phyloP scores from a whole-genome alignment of 176 grass and related monocot genomes.

The Aegilops tauschii region DNA sequence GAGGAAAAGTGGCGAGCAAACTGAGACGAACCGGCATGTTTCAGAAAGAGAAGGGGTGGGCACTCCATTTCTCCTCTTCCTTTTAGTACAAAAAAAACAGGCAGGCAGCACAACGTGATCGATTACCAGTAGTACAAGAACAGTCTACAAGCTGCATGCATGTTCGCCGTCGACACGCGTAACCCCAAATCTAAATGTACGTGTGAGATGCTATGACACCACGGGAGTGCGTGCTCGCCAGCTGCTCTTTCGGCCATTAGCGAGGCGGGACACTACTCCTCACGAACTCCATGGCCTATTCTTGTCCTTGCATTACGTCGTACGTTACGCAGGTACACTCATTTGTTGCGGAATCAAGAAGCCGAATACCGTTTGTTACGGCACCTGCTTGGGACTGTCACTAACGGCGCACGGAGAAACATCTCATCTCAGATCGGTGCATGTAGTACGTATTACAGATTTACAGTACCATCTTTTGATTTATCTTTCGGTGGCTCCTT shows the following conservation, averaged over 20 bases:
- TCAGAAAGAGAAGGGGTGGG: background rate
- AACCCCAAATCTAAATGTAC: background rate
- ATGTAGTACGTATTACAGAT: background rate
- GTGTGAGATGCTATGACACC: background rate
- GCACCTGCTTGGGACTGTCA: background rate
- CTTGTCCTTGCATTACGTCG: no score
- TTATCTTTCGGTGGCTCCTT: background rate
- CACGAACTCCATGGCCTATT: no score
- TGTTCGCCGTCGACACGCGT: background rate
- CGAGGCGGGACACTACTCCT: background rate
- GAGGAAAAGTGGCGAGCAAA: background rate
- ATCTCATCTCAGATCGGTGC: background rate
- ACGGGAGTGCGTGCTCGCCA: background rate
- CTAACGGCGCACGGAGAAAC: background rate
- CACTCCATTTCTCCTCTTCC: background rate
- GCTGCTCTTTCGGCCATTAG: slow-evolving; percentile 14
- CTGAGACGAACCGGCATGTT: background rate
- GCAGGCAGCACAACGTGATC: slow-evolving; percentile 23
- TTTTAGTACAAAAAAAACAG: background rate
- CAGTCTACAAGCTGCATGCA: background rate
- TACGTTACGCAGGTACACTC: no score
- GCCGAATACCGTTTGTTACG: background rate
- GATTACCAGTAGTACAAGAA: background rate
- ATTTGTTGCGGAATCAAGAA: slow-evolving; percentile 3
- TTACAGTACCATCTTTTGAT: background rate